phyloP scores from a whole-genome alignment of 139 green algal species.

The Micromonas commoda region DNA sequence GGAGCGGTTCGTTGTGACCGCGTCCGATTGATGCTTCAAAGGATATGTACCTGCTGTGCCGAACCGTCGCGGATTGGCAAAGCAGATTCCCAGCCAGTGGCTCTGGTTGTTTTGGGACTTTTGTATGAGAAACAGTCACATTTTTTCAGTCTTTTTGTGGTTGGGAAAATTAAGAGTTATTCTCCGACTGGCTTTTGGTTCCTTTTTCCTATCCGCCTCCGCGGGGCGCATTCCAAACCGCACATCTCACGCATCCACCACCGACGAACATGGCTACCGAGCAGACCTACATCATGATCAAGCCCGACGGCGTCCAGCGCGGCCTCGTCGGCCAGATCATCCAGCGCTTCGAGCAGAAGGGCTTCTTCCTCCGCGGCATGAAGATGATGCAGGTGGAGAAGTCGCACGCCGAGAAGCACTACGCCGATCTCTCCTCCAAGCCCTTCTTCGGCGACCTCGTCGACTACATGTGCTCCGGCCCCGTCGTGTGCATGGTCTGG shows the following conservation, averaged over 20 bases:
- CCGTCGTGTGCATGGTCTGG: constrained; percentile 92
- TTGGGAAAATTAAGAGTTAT: no score
- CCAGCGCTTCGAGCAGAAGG: constrained; percentile 66
- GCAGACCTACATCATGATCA: constrained; percentile 51
- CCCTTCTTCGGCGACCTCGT: constrained; percentile 87
- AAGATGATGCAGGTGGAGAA: constrained; percentile 77
- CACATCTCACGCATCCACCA: background rate
- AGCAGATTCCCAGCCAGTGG: no score
- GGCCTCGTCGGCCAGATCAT: constrained; percentile 73
- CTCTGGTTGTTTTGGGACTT: no score
- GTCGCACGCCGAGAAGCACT: constrained; percentile 63
- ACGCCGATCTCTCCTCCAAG: constrained; percentile 81
- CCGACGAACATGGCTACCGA: background rate
- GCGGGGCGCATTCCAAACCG: background rate
- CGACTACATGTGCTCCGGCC: constrained; percentile 87
- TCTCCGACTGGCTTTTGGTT: no score
- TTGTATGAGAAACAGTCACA: no score
- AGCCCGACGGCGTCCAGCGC: constrained; percentile 87
- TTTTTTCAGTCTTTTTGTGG: no score
- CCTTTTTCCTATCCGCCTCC: no score
- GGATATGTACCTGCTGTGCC: no score
- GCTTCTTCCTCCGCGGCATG: constrained; percentile 42
- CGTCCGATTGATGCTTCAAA: no score
- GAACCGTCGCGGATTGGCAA: no score
- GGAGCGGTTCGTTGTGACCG: no score